These are phyloP conservation scores for Malus hybrid DNA, from an alignment of 331 rosid species.

Conservation along the genomic window DNA sequence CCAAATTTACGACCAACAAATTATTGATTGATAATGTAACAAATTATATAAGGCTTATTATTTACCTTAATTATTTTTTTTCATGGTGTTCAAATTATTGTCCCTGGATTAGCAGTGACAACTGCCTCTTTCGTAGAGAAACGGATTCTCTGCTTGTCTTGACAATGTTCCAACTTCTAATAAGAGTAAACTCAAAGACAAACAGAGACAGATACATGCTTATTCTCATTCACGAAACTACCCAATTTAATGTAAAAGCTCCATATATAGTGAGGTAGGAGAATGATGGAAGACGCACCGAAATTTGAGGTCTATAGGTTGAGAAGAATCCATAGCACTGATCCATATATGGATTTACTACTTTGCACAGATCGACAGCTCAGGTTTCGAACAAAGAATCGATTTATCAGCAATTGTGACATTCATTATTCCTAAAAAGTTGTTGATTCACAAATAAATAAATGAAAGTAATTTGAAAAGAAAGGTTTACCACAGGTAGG, in stretches of 20 bases:
- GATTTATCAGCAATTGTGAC: background rate
- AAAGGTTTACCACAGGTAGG: conserved; percentile 57
- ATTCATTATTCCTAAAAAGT: too few relatives aligned
- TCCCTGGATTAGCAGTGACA: background rate
- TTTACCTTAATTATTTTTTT: too few relatives aligned
- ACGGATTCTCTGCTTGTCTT: background rate
- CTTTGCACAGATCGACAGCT: conserved; percentile 50
- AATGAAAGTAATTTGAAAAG: too few relatives aligned
- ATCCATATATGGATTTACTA: conserved; percentile 28
- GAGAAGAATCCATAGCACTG: conserved; percentile 26
- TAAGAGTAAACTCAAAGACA: background rate
- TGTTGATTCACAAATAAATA: too few relatives aligned
- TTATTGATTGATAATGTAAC: background rate
- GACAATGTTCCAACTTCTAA: background rate
- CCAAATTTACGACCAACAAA: background rate
- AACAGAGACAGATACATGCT: background rate
- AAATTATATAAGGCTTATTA: background rate
- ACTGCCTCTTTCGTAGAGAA: background rate
- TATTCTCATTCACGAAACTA: background rate
- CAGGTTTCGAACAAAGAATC: conserved; percentile 4
- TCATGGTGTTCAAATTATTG: too few relatives aligned
- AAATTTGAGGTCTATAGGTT: conserved; percentile 25
- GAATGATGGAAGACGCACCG: conserved; percentile 46
- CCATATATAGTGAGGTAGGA: background rate
- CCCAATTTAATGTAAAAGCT: background rate